Percentiles rank a stretch among this genome's conserved stretches.
phyloP scores from a whole-genome alignment of 192 early-diverging fungal species.

The Pilaira anomala region DNA sequence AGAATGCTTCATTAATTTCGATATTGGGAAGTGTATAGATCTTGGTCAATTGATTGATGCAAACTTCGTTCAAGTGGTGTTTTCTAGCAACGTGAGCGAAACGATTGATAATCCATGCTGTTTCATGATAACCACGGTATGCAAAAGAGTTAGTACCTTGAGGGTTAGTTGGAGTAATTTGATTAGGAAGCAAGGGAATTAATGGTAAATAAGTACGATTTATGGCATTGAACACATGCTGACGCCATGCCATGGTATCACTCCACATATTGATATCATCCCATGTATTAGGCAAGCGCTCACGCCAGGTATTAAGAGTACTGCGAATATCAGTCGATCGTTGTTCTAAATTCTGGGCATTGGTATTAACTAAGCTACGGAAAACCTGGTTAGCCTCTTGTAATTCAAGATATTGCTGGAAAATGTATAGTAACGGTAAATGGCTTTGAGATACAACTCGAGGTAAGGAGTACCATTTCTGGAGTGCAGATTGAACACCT shows the following conservation, averaged over 20 bases:
- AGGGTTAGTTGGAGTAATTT: constrained; percentile 36
- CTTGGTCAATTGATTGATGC: constrained; percentile 85
- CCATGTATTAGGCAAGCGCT: constrained; percentile 93
- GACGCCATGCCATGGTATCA: constrained; percentile 95
- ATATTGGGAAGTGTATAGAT: constrained; percentile 99
- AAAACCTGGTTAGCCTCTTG: constrained; percentile 90
- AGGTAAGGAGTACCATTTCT: constrained; percentile 90
- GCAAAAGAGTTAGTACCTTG: constrained; percentile 80
- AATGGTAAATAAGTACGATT: constrained; percentile 94
- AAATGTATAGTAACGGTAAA: constrained; percentile 81
- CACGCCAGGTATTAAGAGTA: constrained; percentile 91
- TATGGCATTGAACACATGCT: constrained; percentile 95
- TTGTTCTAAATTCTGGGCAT: constrained; percentile 76
- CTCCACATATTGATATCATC: constrained; percentile 99
- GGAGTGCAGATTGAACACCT: constrained; percentile 78
- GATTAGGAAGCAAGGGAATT: constrained; percentile 53
- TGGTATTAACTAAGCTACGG: constrained; percentile 73
- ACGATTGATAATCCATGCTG: constrained; percentile 99
- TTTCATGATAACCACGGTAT: constrained; percentile 98
- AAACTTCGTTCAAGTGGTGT: constrained; percentile 94
- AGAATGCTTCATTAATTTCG: constrained; percentile 98
- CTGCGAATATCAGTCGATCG: constrained; percentile 88
- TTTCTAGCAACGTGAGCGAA: constrained; percentile 96
- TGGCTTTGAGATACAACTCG: constrained; percentile 82
- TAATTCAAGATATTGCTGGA: constrained; percentile 97